Evolutionary conservation across 192 early-diverging fungal species (phyloP).

Genomic region (Gamsiella multidivaricata): DNA sequence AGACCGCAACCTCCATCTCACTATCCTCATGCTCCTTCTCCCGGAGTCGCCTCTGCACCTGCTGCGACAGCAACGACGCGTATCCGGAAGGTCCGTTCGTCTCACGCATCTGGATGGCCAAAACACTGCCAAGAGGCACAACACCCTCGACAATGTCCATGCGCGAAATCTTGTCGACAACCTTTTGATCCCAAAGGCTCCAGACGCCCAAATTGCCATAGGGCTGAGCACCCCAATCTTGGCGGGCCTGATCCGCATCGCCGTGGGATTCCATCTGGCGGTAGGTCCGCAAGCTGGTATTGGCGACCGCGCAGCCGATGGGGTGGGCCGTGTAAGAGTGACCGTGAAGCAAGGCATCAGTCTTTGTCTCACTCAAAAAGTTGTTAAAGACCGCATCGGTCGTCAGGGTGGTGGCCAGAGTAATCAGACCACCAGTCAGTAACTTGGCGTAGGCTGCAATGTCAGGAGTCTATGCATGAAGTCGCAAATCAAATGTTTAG

Average conservation of each 20-base stretch:
- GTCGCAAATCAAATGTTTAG: not conserved
- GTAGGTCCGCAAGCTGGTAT: slow-evolving; percentile 64
- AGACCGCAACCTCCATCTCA: slow-evolving; percentile 58
- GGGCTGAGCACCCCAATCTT: slow-evolving; percentile 53
- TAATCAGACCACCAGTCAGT: slow-evolving; percentile 80
- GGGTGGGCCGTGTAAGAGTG: slow-evolving; percentile 89
- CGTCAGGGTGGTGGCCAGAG: slow-evolving; percentile 76
- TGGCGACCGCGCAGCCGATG: slow-evolving; percentile 80
- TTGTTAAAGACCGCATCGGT: slow-evolving; percentile 71
- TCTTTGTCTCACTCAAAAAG: slow-evolving; percentile 70
- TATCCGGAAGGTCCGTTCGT: slow-evolving; percentile 24
- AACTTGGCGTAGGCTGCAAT: slow-evolving; percentile 81
- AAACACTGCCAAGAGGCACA: slow-evolving; percentile 73
- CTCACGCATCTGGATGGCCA: slow-evolving; percentile 72
- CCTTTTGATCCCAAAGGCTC: slow-evolving; percentile 66
- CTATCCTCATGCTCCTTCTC: slow-evolving; percentile 32
- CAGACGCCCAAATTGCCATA: slow-evolving; percentile 45
- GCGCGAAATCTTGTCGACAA: slow-evolving; percentile 62
- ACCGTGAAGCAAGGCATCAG: slow-evolving; percentile 82
- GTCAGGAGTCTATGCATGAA: slow-evolving; percentile 67
- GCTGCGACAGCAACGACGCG: slow-evolving; percentile 37
- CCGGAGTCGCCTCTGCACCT: slow-evolving; percentile 33
- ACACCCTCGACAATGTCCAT: slow-evolving; percentile 71
- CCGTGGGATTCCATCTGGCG: slow-evolving; percentile 53
- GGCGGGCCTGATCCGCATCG: slow-evolving; percentile 33